These are phyloP conservation scores for Aspergillus sp. DNA, from an alignment of 2,329 filamentous ascomycete genomes.

Conservation along the genomic window DNA sequence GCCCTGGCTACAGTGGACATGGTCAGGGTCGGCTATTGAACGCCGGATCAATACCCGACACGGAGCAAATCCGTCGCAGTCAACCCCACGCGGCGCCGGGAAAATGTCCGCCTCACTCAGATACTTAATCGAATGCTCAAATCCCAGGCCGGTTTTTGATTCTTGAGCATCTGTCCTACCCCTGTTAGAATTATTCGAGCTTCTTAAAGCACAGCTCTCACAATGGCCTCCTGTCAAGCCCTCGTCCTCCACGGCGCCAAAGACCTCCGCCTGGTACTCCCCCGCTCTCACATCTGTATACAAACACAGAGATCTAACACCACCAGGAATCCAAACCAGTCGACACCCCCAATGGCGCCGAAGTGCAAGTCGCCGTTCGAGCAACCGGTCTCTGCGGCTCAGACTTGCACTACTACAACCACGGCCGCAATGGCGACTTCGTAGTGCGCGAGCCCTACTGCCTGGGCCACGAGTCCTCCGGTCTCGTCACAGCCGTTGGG, in stretches of 20 bases:
- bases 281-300: background rate
- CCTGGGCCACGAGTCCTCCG: slow-evolving; percentile 75
- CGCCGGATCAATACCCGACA: slow-evolving; percentile 13
- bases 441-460: slow-evolving; percentile 79
- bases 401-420: slow-evolving; percentile 80
- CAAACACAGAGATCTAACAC: slow-evolving; percentile 9
- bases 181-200: background rate
- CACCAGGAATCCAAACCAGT: slow-evolving; percentile 56
- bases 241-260: slow-evolving; percentile 62
- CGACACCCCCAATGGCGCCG: slow-evolving; percentile 47
- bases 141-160: too few species aligned
- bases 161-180: background rate
- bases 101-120: slow-evolving; percentile 2
- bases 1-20: background rate
- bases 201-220: slow-evolving; percentile 5
- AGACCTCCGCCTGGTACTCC: slow-evolving; percentile 56
- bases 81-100: slow-evolving; percentile 8
- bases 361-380: slow-evolving; percentile 65
- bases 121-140: background rate
- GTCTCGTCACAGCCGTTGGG: slow-evolving; percentile 72
- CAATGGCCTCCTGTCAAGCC: slow-evolving; percentile 34
- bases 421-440: slow-evolving; percentile 85
- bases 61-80: slow-evolving; percentile 13
- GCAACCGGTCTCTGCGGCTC: slow-evolving; percentile 70
- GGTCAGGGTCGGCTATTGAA: slow-evolving; percentile 10